Percentiles rank a stretch among this genome's conserved stretches.
These are phyloP conservation scores for Sarocladium strictum DNA, from an alignment of 2,329 filamentous ascomycete genomes.

Conservation along the genomic window DNA sequence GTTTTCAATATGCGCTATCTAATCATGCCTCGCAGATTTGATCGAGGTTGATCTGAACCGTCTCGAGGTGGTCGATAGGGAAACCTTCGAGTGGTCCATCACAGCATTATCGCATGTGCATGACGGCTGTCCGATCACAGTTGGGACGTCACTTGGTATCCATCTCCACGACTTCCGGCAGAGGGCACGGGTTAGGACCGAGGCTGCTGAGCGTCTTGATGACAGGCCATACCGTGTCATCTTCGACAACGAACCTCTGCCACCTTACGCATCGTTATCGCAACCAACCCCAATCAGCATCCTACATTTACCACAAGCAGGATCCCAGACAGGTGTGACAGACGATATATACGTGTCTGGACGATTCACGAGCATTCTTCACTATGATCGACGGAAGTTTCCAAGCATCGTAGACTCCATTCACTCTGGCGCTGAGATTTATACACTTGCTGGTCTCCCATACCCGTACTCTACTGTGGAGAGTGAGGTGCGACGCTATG, in stretches of 20 bases:
- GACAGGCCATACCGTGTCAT: conserved; percentile 25
- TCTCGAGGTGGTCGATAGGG: conserved; percentile 60
- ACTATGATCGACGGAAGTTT: conserved; percentile 85
- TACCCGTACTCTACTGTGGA: conserved; percentile 60
- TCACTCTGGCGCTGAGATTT: conserved; percentile 76
- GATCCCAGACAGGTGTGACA: conserved; percentile 48
- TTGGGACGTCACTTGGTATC: conserved; percentile 76
- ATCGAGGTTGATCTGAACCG: conserved; percentile 78
- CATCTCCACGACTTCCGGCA: conserved; percentile 75
- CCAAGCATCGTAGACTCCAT: conserved; percentile 71
- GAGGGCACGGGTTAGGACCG: conserved; percentile 23
- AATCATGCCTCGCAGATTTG: conserved; percentile 37
- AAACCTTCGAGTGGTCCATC: conserved; percentile 75
- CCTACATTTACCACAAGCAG: conserved; percentile 62
- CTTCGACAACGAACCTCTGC: conserved; percentile 46
- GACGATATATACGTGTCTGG: conserved; percentile 84
- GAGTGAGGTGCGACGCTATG: conserved; percentile 50
- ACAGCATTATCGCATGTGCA: conserved; percentile 71
- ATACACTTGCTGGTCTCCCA: conserved; percentile 64
- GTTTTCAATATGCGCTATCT: background rate
- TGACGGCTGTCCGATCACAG: conserved; percentile 65
- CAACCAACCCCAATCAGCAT: conserved; percentile 80
- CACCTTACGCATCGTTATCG: conserved; percentile 64
- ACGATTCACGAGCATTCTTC: conserved; percentile 79
- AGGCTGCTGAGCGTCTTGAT: conserved; percentile 31